Evolutionary conservation across 1,284 basidiomycete species (phyloP).

Genomic region (Microbotryum violaceum): DNA sequence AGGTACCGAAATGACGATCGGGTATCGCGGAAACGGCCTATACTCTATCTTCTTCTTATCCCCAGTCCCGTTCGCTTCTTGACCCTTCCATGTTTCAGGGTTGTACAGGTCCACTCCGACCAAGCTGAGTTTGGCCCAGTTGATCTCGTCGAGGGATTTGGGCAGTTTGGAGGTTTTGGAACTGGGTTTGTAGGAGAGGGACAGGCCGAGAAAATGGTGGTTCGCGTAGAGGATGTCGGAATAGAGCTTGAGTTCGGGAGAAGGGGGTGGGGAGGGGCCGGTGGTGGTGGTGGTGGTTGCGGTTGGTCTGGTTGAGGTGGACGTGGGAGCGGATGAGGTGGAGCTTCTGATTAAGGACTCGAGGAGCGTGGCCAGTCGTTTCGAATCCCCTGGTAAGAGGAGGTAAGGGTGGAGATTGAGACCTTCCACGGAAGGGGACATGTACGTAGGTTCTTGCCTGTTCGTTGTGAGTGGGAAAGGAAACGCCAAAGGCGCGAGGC

Average conservation of each 20-base stretch:
- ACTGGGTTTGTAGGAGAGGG: conserved; percentile 58
- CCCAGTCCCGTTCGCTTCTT: neutral
- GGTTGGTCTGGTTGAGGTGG: too few relatives aligned
- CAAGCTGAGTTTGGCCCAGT: conserved; percentile 50
- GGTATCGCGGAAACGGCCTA: conserved; percentile 44
- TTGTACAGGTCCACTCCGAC: conserved; percentile 78
- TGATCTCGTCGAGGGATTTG: conserved; percentile 46
- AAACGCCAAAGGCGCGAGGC: too few relatives aligned
- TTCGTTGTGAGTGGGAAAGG: too few relatives aligned
- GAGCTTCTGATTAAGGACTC: too few relatives aligned
- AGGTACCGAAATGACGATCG: conserved; percentile 49
- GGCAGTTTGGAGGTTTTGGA: conserved; percentile 53
- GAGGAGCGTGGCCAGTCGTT: too few relatives aligned
- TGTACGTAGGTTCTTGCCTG: too few relatives aligned
- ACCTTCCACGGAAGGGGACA: too few relatives aligned
- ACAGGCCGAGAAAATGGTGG: conserved; percentile 67
- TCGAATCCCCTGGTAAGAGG: too few relatives aligned
- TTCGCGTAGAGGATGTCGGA: conserved; percentile 76
- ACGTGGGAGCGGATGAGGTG: too few relatives aligned
- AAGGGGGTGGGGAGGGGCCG: too few relatives aligned
- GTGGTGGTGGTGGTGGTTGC: too few relatives aligned
- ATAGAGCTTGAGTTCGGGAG: conserved; percentile 64
- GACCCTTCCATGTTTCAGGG: conserved; percentile 15
- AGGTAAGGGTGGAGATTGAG: too few relatives aligned
- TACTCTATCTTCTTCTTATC: conserved; percentile 3